Evolutionary conservation across 768 basidiomycete species (phyloP).

Genomic region (Boletus rubescentipes): DNA sequence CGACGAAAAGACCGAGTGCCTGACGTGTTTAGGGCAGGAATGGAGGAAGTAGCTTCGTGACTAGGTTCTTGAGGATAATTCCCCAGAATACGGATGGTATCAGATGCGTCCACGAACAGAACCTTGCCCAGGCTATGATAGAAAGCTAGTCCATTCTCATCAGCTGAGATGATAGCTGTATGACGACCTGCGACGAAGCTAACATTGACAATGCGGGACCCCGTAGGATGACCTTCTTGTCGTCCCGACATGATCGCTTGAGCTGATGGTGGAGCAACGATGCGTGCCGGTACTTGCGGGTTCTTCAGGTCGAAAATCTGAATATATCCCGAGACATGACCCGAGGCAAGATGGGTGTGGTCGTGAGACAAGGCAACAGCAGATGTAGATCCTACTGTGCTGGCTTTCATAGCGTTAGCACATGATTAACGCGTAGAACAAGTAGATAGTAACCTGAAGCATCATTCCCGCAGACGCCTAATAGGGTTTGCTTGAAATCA

Average conservation of each 20-base stretch:
- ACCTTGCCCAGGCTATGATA: constrained; percentile 94
- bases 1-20: constrained; percentile 38
- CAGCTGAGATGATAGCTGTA: constrained; percentile 88
- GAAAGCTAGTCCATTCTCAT: constrained; percentile 89
- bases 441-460: constrained; percentile 47
- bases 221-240: constrained; percentile 82
- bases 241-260: constrained; percentile 70
- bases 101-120: constrained; percentile 91
- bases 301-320: constrained; percentile 81
- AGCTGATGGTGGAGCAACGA: constrained; percentile 67
- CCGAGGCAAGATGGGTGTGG: constrained; percentile 88
- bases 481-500: constrained; percentile 86
- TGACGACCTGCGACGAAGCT: constrained; percentile 90
- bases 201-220: constrained; percentile 76
- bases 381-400: constrained; percentile 72
- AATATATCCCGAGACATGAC: constrained; percentile 82
- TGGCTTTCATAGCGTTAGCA: constrained; percentile 43
- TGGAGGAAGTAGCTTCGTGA: neutral
- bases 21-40: constrained; percentile 19
- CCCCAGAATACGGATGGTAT: constrained; percentile 90
- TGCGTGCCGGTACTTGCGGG: constrained; percentile 65
- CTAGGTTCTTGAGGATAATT: constrained; percentile 67
- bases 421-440: constrained; percentile 10
- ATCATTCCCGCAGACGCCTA: constrained; percentile 75
- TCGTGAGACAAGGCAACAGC: constrained; percentile 90